These are phyloP conservation scores for Xanthoconium stramineum DNA, from an alignment of 768 basidiomycete genomes.

Conservation along the genomic window DNA sequence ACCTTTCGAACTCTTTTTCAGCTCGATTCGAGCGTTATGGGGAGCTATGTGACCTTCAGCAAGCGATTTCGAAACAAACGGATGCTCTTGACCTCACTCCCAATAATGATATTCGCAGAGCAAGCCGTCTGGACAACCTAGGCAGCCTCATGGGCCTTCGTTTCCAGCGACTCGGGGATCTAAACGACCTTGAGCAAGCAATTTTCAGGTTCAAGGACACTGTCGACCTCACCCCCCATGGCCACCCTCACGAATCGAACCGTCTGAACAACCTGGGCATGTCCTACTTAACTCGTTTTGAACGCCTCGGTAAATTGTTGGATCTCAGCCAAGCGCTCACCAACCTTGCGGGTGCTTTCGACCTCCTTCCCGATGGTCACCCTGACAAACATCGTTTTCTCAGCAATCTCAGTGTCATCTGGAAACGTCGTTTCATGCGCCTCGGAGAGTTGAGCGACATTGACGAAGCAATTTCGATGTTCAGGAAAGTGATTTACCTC, in stretches of 20 bases:
- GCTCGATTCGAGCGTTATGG: neutral
- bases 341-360: neutral
- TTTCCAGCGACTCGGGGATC: neutral
- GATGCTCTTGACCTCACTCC: neutral
- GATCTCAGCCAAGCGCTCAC: neutral
- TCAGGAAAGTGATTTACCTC: neutral
- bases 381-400: neutral
- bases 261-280: neutral
- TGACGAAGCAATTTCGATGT: neutral
- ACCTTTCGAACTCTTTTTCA: neutral
- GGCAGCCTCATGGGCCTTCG: neutral
- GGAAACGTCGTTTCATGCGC: neutral
- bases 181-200: neutral
- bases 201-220: no score
- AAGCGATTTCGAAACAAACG: neutral
- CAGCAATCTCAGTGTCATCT: neutral
- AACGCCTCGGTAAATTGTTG: neutral
- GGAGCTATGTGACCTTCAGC: neutral
- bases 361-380: neutral
- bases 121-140: neutral
- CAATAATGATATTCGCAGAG: neutral
- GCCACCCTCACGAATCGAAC: neutral
- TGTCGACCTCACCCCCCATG: neutral
- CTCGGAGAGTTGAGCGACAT: neutral
- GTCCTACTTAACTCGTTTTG: neutral